Percentiles rank a stretch among this genome's conserved stretches.
Conservation (phyloP, 352 stramenopile species). For the Pythium rhizo-oryzae region DNA sequence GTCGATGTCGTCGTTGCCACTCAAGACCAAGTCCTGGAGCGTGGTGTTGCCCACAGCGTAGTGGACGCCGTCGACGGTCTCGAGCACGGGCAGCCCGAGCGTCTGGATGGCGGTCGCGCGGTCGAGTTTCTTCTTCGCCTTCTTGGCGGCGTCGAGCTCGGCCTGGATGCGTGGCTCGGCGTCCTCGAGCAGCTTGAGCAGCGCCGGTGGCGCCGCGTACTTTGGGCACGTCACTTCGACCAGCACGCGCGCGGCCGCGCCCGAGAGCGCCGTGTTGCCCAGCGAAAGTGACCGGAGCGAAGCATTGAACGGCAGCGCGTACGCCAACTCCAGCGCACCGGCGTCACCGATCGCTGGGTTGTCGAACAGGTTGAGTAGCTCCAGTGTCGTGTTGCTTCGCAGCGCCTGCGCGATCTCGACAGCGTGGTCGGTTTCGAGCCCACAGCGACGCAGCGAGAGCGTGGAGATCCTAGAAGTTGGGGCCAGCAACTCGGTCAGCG, state of each 20-base stretch:
- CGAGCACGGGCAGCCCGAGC: conserved; percentile 59
- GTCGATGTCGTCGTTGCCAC: conserved; percentile 55
- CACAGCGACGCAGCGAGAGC: conserved; percentile 69
- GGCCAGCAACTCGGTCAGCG: conserved; percentile 45
- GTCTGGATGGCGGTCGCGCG: conserved; percentile 48
- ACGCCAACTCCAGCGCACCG: conserved; percentile 54
- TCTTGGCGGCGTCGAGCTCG: conserved; percentile 76
- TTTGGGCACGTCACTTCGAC: conserved; percentile 41
- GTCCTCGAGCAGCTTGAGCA: conserved; percentile 59
- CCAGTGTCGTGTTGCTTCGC: conserved; percentile 48
- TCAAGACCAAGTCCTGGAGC: conserved; percentile 66
- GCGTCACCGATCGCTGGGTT: conserved; percentile 54
- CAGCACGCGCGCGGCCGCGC: conserved; percentile 20
- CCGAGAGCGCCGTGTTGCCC: conserved; percentile 59
- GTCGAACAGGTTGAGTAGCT: conserved; percentile 73
- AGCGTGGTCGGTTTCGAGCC: conserved; percentile 44
- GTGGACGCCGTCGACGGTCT: conserved; percentile 54
- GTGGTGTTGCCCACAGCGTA: conserved; percentile 59
- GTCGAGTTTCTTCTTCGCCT: conserved; percentile 83
- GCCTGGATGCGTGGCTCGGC: conserved; percentile 70
- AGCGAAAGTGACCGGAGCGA: conserved; percentile 68
- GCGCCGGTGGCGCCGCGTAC: conserved; percentile 51
- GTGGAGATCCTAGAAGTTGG: conserved; percentile 44
- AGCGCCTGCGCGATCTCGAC: conserved; percentile 44
- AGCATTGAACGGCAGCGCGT: conserved; percentile 57